Conservation (phyloP, 805 yeast genomes). For the Ogataea paraovalis region DNA sequence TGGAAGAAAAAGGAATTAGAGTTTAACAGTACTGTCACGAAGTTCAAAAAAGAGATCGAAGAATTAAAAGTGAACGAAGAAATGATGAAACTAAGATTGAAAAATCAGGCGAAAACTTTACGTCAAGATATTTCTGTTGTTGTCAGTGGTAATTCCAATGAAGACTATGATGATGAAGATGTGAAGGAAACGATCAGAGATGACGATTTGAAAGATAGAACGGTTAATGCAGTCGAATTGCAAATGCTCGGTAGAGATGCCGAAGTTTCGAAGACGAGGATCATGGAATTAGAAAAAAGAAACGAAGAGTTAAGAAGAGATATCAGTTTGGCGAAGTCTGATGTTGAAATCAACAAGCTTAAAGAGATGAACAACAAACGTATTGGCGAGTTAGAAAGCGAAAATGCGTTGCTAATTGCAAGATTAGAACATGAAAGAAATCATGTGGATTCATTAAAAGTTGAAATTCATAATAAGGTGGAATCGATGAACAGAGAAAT, state of each 20-base stretch:
- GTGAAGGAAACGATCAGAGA: conserved; percentile 10
- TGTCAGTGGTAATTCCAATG: conserved; percentile 3
- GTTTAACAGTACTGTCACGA: conserved; percentile 45
- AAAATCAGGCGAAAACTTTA: conserved; percentile 42
- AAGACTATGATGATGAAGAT: conserved; percentile 15
- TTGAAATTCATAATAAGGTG: conserved; percentile 27
- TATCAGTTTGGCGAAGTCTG: conserved; percentile 50
- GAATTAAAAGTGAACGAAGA: conserved; percentile 64
- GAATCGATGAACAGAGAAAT: conserved; percentile 44
- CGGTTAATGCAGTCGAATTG: conserved; percentile 46
- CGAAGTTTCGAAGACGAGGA: conserved; percentile 63
- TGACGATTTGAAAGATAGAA: conserved; percentile 21
- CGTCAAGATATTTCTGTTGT: conserved; percentile 29
- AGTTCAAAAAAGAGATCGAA: conserved; percentile 51
- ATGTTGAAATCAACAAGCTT: conserved; percentile 39
- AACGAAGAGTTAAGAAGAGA: conserved; percentile 72
- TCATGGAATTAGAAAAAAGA: conserved; percentile 67
- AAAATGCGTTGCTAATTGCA: conserved; percentile 60
- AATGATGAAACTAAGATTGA: conserved; percentile 56
- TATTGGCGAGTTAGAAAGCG: conserved; percentile 58
- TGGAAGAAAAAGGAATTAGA: conserved; percentile 61
- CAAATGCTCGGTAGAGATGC: conserved; percentile 72
- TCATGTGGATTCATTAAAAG: conserved; percentile 21
- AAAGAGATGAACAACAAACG: conserved; percentile 42
- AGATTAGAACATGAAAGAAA: conserved; percentile 49